These are phyloP conservation scores for Neoboletus subvelutipes DNA, from an alignment of 768 basidiomycete genomes.

Conservation along the genomic window DNA sequence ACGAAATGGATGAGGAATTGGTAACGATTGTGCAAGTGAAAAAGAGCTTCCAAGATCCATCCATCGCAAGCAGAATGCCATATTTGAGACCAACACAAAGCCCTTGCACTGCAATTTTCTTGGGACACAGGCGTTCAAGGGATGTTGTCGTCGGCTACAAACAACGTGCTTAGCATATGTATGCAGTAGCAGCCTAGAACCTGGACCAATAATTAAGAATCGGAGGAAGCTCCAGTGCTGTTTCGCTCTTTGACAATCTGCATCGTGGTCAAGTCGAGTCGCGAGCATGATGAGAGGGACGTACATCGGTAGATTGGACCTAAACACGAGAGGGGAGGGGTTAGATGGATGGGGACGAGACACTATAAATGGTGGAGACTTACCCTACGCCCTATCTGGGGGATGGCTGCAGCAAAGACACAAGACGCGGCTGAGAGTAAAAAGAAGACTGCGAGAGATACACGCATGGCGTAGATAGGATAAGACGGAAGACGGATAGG, in stretches of 20 bases:
- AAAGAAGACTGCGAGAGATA: constrained; percentile 1
- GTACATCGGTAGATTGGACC: neutral
- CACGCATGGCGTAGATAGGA: constrained; percentile 16
- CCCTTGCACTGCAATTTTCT: neutral
- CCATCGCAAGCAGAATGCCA: neutral
- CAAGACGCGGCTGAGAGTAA: constrained; percentile 14
- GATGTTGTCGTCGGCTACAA: neutral
- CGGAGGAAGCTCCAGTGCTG: neutral
- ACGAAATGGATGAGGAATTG: neutral
- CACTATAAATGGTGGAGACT: neutral
- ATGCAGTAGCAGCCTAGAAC: no score
- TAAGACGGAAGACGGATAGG: neutral
- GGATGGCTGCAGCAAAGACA: constrained; percentile 13
- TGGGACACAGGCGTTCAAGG: neutral
- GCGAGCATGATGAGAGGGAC: neutral
- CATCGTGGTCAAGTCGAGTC: neutral
- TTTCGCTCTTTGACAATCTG: neutral
- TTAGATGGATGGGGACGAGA: neutral
- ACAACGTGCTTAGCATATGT: neutral
- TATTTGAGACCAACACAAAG: neutral
- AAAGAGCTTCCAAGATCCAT: neutral
- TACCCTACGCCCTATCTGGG: constrained; percentile 10
- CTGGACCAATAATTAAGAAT: neutral
- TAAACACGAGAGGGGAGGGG: neutral
- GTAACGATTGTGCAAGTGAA: neutral